Evolutionary conservation across 2,329 filamentous ascomycete species (phyloP), one percentile per base, ranked within the genome.

Genomic region (Calcarisporium arbuscula): DNA sequence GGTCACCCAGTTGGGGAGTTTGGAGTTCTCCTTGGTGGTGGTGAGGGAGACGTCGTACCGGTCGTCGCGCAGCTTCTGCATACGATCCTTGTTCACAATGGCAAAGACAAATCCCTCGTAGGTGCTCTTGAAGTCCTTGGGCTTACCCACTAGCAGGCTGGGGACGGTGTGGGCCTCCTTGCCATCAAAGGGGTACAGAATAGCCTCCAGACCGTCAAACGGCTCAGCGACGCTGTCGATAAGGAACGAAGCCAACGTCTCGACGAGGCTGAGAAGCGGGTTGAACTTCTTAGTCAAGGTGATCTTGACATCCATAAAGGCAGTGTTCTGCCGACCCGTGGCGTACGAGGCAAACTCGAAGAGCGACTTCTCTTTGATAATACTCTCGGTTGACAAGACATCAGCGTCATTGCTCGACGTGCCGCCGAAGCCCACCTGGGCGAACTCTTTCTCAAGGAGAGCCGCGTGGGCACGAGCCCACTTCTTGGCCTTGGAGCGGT

Each of bases 51-150:
- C 69, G 58, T 98, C 92, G 64, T 95, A 98, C 50, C 92, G 85
- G 44, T 95, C 87, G 30, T 95, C 85, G 42, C 92, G 83, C 50
- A 95, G 74, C 51, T 77, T 70, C 68, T 85, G 86, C 90, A 98
- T 96, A 57, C 74, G 67, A 51, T 88, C 82, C 77, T 98, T 98
- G 74, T 96, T 87, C 43, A 96, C 89, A 47, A 98, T 63, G 32
- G 88, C 90, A 76, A 85, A 96, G 45, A 98, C 90, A 52, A 96
- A 98, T 28, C 81, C 81, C 57, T 96, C 92, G 52, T 82, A 96
- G 38, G 65, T 62, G 67, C 79, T 80, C 72, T 77, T 81, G 61
- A 65, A 50, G 53, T 76, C 65, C 69, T 73, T 63, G 53, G 64
- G 62, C 34, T 74, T 61, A 11, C 40, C 19, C 47, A 80, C 76